These are phyloP conservation scores for Rhizoctonia solani DNA, from an alignment of 1,284 basidiomycete genomes.

Conservation along the genomic window DNA sequence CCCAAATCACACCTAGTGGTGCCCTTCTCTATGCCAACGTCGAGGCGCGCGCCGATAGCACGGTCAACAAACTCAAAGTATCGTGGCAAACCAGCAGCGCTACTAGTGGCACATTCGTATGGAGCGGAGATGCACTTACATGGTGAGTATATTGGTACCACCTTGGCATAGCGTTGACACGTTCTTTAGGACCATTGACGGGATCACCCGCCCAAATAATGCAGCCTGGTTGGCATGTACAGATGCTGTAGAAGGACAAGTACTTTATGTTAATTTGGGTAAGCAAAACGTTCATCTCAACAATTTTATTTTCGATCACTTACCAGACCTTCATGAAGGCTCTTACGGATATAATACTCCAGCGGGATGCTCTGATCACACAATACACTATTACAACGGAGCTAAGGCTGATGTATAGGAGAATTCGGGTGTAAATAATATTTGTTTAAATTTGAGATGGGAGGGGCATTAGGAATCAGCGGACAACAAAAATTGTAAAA, in stretches of 20 bases:
- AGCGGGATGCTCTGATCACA: slow-evolving; percentile 58
- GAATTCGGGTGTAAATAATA: slow-evolving; percentile 11
- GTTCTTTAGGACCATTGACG: slow-evolving; percentile 21
- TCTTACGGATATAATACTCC: slow-evolving; percentile 60
- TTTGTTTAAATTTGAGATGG: neutral
- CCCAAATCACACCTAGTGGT: slow-evolving; percentile 35
- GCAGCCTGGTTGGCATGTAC: slow-evolving; percentile 47
- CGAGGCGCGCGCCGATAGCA: slow-evolving; percentile 53
- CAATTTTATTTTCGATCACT: neutral
- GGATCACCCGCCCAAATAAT: slow-evolving; percentile 31
- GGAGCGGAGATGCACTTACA: slow-evolving; percentile 43
- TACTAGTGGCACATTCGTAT: slow-evolving; percentile 45
- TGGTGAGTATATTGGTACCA: slow-evolving; percentile 40
- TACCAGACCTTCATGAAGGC: neutral
- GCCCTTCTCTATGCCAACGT: slow-evolving; percentile 55
- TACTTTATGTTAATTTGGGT: slow-evolving; percentile 62
- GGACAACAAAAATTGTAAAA: too few species aligned
- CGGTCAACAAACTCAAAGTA: slow-evolving; percentile 55
- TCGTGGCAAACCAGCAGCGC: slow-evolving; percentile 54
- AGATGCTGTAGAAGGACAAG: slow-evolving; percentile 55
- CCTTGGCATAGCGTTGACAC: slow-evolving; percentile 3
- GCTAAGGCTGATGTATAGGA: slow-evolving; percentile 45
- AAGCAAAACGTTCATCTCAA: slow-evolving; percentile 37
- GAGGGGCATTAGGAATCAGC: too few species aligned
- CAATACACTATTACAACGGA: slow-evolving; percentile 66